Evolutionary conservation across 139 green algal species (phyloP), one percentile per base, ranked within the genome.

Genomic region (Chlamydomonas sp.): DNA sequence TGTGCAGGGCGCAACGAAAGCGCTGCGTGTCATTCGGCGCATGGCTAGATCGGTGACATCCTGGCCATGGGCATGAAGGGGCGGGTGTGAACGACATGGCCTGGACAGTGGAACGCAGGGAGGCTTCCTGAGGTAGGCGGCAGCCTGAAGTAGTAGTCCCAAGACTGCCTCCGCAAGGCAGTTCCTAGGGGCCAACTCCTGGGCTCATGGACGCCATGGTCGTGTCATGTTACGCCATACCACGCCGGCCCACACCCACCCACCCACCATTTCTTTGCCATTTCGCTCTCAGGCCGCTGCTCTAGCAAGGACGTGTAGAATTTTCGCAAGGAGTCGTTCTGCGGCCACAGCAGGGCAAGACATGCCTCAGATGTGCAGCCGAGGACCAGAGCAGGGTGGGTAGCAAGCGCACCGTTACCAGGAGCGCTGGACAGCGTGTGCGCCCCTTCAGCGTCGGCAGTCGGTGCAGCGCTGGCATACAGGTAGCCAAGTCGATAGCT

Each of bases 221-320:
- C 4, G 12, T 20, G 67, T 57, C 1, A 75, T 10, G 69, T 6
- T 3, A 6, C 17, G 7, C 3, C 2, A 3, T 1, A 6, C 17
- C 31, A 6, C 17, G 15, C 69, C 72, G 1, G n/a, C n/a, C 7
- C 72, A 4, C 17, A n/a, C 75, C 6, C 75, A 3, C 12, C 17
- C 82, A 57, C 83, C n/a, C 83, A 97, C 95, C 95, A 98, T 72
- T 94, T 95, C 18, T 83, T 87, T 1, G 96, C 96, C 92, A 98
- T 97, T 0, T 95, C 90, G 76, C 94, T 97, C 16, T 95, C 91
- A 4, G 96, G 94, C 66, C 89, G 86, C 91, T 98, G 94, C 66
- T 93, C 63, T 49, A 93, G 82, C n/a, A 98, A 87, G 0, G 91
- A 95, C 2, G 90, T 95, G 93, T 98, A 98, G 89, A 98, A 98